A percentile compares a stretch with the other conserved stretches of the same genome.
These are phyloP conservation scores for Fusarium brevicatenulatum DNA, from an alignment of 2,329 filamentous ascomycete genomes.

Conservation along the genomic window DNA sequence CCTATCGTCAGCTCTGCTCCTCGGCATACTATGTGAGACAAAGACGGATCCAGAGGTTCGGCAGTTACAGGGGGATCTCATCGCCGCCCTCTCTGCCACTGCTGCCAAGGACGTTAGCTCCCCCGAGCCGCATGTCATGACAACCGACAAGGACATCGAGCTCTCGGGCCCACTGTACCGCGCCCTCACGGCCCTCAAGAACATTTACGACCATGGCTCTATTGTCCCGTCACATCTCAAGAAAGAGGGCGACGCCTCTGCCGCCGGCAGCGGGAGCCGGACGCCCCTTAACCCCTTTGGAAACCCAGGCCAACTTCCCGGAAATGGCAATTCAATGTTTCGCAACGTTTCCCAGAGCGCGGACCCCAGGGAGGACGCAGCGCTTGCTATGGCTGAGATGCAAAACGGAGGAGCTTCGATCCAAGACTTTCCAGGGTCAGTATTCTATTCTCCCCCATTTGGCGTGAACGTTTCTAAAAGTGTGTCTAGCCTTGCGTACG, in stretches of 20 bases:
- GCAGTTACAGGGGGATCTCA: slow-evolving; percentile 71
- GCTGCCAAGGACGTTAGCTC: slow-evolving; percentile 70
- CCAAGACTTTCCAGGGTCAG: slow-evolving; percentile 57
- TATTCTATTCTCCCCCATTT: neutral
- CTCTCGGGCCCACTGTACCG: slow-evolving; percentile 70
- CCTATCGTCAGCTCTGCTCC: slow-evolving; percentile 70
- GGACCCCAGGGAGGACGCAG: slow-evolving; percentile 69
- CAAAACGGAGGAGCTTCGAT: slow-evolving; percentile 64
- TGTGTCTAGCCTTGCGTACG: slow-evolving; percentile 49
- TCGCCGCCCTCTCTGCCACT: slow-evolving; percentile 70
- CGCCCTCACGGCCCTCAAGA: slow-evolving; percentile 69
- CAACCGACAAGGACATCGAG: slow-evolving; percentile 69
- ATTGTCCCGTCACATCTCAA: slow-evolving; percentile 62
- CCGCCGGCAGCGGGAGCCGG: slow-evolving; percentile 57
- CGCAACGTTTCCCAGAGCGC: slow-evolving; percentile 46
- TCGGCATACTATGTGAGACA: slow-evolving; percentile 71
- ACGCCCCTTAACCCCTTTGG: slow-evolving; percentile 52
- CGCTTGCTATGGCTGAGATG: slow-evolving; percentile 72
- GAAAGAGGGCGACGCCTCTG: slow-evolving; percentile 59
- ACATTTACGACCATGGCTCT: slow-evolving; percentile 73
- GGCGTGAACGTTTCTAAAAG: slow-evolving; percentile 25
- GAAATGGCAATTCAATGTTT: slow-evolving; percentile 41
- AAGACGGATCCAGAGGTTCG: slow-evolving; percentile 71
- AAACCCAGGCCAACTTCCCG: slow-evolving; percentile 35
- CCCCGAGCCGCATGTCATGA: slow-evolving; percentile 62